These are phyloP conservation scores for Lepiota brunneoincarnata DNA, from an alignment of 768 basidiomycete genomes.

Conservation along the genomic window DNA sequence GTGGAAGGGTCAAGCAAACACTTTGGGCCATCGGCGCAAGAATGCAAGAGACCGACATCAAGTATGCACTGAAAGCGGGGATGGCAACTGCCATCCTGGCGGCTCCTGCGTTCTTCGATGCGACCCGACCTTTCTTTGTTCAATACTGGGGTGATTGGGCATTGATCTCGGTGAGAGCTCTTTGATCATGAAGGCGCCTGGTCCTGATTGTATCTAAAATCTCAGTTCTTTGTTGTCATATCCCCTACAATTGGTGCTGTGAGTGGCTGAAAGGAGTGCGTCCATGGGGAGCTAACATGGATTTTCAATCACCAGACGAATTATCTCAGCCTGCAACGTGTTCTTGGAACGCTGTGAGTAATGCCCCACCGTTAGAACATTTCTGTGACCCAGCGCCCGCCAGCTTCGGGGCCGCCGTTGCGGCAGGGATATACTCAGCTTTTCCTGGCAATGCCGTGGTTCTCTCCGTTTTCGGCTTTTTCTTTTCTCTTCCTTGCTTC, in stretches of 20 bases:
- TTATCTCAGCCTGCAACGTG: conserved; percentile 76
- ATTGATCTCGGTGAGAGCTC: conserved; percentile 72
- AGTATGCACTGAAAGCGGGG: conserved; percentile 87
- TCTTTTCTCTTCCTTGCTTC: conserved; percentile 93
- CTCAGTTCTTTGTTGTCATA: conserved; percentile 87
- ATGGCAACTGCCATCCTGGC: conserved; percentile 82
- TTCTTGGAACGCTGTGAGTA: conserved; percentile 80
- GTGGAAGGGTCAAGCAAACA: conserved; percentile 62
- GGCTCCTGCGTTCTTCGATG: conserved; percentile 83
- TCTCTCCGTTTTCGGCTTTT: conserved; percentile 81
- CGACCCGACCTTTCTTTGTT: conserved; percentile 74
- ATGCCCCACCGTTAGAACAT: neutral
- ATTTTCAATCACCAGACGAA: conserved; percentile 61
- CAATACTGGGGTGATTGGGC: conserved; percentile 94
- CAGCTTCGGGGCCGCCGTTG: conserved; percentile 78
- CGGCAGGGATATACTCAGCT: conserved; percentile 65
- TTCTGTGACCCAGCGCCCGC: conserved; percentile 11
- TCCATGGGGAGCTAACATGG: conserved; percentile 5
- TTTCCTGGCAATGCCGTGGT: conserved; percentile 75
- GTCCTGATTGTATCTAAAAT: neutral
- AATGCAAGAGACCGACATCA: conserved; percentile 70
- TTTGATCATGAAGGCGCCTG: neutral
- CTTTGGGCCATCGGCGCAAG: conserved; percentile 71
- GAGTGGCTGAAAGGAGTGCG: conserved; percentile 15
- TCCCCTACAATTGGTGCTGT: conserved; percentile 88